Evolutionary conservation across 495 filamentous ascomycete species (phyloP).

Genomic region (Thermochaetoides thermophila): DNA sequence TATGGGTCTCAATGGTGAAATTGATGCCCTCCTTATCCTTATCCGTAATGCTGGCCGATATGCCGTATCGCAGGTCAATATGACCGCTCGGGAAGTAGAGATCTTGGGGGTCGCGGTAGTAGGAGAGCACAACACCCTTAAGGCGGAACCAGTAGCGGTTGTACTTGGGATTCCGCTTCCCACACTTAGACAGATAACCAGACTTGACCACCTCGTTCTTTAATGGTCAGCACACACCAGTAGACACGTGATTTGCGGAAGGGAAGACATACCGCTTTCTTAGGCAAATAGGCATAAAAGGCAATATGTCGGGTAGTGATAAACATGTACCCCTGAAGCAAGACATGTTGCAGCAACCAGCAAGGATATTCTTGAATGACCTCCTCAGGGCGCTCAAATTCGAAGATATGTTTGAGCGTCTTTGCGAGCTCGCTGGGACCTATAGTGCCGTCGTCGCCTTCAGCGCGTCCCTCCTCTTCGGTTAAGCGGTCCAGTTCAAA

Average conservation of each 20-base stretch:
- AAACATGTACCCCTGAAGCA: conserved; percentile 94
- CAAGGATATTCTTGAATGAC: conserved; percentile 90
- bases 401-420: conserved; percentile 76
- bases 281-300: conserved; percentile 92
- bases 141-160: conserved; percentile 94
- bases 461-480: conserved; percentile 12
- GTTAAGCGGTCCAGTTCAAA: conserved; percentile 34
- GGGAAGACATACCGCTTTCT: conserved; percentile 51
- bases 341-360: conserved; percentile 81
- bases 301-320: conserved; percentile 87
- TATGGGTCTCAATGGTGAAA: conserved; percentile 70
- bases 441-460: conserved; percentile 20
- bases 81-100: conserved; percentile 86
- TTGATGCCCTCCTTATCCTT: conserved; percentile 62
- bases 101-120: conserved; percentile 70
- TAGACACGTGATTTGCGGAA: too few species aligned
- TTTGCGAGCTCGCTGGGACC: conserved; percentile 42
- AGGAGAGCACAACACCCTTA: conserved; percentile 90
- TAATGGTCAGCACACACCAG: conserved; percentile 19
- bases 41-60: conserved; percentile 59
- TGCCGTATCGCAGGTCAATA: conserved; percentile 84
- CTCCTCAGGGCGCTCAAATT: conserved; percentile 67
- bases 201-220: conserved; percentile 71
- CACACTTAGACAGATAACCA: conserved; percentile 78
- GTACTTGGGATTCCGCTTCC: conserved; percentile 76